These are phyloP conservation scores for Amanita subjunquillea DNA, from an alignment of 768 basidiomycete genomes.

Conservation along the genomic window DNA sequence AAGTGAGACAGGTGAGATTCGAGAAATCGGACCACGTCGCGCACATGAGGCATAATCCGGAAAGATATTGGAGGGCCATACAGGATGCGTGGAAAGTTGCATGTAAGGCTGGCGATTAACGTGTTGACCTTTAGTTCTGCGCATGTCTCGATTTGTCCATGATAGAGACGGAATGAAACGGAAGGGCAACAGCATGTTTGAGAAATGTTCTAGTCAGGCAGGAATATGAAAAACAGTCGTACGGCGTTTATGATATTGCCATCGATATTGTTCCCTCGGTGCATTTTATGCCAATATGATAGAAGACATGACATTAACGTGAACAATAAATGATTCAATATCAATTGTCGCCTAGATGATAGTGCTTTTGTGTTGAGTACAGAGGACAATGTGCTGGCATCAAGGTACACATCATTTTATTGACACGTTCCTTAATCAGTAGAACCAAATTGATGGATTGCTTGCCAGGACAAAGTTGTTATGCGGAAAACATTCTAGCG, in stretches of 20 bases:
- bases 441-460: not conserved
- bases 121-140: not conserved
- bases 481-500: not conserved
- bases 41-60: constrained; percentile 32
- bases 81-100: constrained; percentile 26
- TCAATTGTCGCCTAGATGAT: not conserved
- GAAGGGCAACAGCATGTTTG: no score
- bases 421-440: not conserved
- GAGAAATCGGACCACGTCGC: constrained; percentile 33
- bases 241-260: no score
- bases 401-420: not conserved
- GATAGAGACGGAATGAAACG: not conserved
- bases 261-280: no score
- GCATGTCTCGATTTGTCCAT: not conserved
- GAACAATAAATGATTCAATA: no score
- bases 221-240: no score
- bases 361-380: not conserved
- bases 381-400: not conserved
- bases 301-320: no score
- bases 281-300: no score
- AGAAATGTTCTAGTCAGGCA: no score
- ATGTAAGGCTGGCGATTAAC: not conserved
- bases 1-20: constrained; percentile 25
- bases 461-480: not conserved
- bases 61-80: constrained; percentile 33